Evolutionary conservation across 345 rosid genomes (phyloP).

Genomic region (Bruguiera parviflora): DNA sequence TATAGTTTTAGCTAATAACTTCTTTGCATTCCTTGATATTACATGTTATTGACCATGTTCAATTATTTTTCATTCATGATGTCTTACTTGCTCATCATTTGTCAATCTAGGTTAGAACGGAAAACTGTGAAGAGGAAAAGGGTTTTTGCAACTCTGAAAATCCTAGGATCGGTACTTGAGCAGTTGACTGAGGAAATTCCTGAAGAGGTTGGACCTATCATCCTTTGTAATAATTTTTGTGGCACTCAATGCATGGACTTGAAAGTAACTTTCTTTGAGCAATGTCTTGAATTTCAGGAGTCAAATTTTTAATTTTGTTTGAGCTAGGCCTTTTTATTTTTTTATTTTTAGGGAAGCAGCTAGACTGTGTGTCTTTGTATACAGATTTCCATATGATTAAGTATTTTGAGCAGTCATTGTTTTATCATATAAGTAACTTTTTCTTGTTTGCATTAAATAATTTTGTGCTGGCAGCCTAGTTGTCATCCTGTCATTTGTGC

Average conservation of each 20-base stretch:
- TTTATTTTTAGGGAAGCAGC: too few species aligned
- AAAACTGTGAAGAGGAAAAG: constrained; percentile 80
- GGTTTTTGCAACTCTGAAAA: constrained; percentile 79
- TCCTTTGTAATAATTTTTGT: constrained; percentile 12
- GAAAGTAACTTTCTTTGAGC: background rate
- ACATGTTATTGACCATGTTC: background rate
- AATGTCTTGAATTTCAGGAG: background rate
- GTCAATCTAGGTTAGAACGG: constrained; percentile 69
- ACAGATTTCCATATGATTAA: too few species aligned
- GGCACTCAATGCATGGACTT: background rate
- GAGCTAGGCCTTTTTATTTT: too few species aligned
- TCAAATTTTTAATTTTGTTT: too few species aligned
- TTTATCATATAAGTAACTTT: too few species aligned
- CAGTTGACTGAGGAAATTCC: constrained; percentile 80
- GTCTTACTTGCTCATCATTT: constrained; percentile 5
- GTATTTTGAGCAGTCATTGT: too few species aligned
- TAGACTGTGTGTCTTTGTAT: too few species aligned
- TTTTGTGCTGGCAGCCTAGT: too few species aligned
- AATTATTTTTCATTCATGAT: constrained; percentile 4
- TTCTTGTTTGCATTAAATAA: too few species aligned
- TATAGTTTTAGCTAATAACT: background rate
- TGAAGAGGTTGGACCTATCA: constrained; percentile 57
- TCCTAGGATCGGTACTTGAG: constrained; percentile 76
- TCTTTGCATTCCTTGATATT: background rate
- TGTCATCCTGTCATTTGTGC: too few species aligned